These are phyloP conservation scores for Microcera coccophila DNA, from an alignment of 2,329 filamentous ascomycete species.

Conservation along the genomic window DNA sequence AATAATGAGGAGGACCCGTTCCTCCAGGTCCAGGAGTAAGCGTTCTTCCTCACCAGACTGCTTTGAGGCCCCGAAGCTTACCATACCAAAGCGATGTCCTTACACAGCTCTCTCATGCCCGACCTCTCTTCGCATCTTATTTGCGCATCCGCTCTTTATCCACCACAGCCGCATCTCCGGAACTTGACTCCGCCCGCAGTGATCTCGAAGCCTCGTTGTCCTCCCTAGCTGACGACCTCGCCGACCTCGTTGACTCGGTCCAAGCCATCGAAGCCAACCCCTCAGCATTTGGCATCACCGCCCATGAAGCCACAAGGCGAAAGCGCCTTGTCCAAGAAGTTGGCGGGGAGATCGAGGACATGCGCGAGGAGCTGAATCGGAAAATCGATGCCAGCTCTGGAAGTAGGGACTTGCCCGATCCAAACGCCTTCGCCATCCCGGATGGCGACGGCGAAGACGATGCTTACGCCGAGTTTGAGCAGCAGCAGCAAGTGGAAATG, in stretches of 20 bases:
- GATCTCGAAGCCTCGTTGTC: constrained; percentile 65
- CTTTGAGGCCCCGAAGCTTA: constrained; percentile 5
- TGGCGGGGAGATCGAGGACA: constrained; percentile 82
- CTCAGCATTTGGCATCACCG: constrained; percentile 78
- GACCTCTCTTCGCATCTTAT: constrained; percentile 89
- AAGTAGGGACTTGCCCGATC: constrained; percentile 48
- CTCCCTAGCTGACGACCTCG: constrained; percentile 75
- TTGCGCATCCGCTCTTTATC: constrained; percentile 88
- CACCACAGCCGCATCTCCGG: constrained; percentile 67
- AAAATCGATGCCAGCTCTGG: constrained; percentile 39
- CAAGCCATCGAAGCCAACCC: constrained; percentile 84
- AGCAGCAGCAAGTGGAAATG: constrained; percentile 84
- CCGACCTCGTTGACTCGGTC: constrained; percentile 84
- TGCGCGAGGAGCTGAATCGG: constrained; percentile 75
- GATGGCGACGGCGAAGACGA: constrained; percentile 37
- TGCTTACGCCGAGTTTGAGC: constrained; percentile 77
- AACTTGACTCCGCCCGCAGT: constrained; percentile 72
- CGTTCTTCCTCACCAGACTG: constrained; percentile 1
- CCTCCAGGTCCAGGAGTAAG: constrained; percentile 66
- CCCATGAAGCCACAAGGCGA: constrained; percentile 75
- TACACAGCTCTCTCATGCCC: constrained; percentile 71
- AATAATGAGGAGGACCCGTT: constrained; percentile 66
- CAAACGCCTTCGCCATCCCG: constrained; percentile 55
- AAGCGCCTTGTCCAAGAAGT: constrained; percentile 83
- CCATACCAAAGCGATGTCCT: constrained; percentile 72